These are phyloP conservation scores for Syzygium jambos DNA, from an alignment of 345 rosid species.

Conservation along the genomic window DNA sequence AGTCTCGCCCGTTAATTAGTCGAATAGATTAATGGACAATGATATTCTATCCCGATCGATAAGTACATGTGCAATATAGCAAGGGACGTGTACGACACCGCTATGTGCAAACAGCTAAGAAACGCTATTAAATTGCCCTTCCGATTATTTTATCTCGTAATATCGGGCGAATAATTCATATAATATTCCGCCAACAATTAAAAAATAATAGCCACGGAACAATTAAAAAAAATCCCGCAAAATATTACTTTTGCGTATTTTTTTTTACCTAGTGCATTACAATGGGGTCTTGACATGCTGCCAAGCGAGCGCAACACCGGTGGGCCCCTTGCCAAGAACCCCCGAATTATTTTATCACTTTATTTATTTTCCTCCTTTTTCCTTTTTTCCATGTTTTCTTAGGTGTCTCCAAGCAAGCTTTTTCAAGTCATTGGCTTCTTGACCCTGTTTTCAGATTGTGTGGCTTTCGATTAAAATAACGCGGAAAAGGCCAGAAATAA, in stretches of 20 bases:
- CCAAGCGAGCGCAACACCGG: constrained; percentile 10
- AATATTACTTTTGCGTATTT: not conserved
- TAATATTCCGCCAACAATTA: not conserved
- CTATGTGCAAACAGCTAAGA: constrained; percentile 13
- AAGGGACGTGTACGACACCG: not conserved
- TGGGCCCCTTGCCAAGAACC: constrained; percentile 3
- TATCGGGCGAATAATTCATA: not conserved
- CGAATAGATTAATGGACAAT: not conserved
- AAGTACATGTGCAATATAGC: not conserved
- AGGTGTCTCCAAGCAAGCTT: not conserved
- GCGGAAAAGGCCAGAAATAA: not conserved
- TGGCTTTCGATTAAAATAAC: not conserved
- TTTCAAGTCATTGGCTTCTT: not conserved
- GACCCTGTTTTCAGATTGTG: not conserved
- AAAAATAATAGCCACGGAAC: not conserved
- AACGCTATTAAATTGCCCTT: not conserved
- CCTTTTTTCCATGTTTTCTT: not conserved
- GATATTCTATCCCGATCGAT: not conserved
- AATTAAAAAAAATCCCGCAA: not conserved
- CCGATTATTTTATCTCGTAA: not conserved
- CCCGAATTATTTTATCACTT: not conserved
- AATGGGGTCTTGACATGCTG: constrained; percentile 11
- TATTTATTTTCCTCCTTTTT: not conserved
- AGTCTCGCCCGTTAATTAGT: not conserved
- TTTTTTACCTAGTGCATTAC: not conserved